Evolutionary conservation across 179 eudicot species (phyloP).

Genomic region (Beta corolliflora): DNA sequence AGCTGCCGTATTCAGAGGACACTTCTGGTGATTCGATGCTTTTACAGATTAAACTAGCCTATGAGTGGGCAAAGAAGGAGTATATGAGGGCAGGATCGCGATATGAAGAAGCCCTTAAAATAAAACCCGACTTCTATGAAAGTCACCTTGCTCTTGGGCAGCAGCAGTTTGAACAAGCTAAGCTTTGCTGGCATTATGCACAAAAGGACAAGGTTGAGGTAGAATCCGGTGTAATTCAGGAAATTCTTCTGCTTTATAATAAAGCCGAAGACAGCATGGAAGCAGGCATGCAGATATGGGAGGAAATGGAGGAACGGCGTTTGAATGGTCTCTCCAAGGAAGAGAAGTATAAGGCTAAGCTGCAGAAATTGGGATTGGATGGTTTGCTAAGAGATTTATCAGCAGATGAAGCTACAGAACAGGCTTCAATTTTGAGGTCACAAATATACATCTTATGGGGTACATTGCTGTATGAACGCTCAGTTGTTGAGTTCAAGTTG

Average conservation of each 20-base stretch:
- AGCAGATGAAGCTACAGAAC: constrained; percentile 71
- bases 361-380: constrained; percentile 67
- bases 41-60: constrained; percentile 53
- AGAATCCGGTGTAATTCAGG: constrained; percentile 44
- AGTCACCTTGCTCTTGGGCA: constrained; percentile 79
- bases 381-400: constrained; percentile 60
- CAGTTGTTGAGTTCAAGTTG: constrained; percentile 82
- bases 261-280: constrained; percentile 94
- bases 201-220: constrained; percentile 48
- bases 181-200: constrained; percentile 73
- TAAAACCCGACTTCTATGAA: constrained; percentile 83
- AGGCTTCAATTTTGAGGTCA: constrained; percentile 67
- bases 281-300: constrained; percentile 94
- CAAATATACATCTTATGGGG: constrained; percentile 94
- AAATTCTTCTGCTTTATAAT: constrained; percentile 67
- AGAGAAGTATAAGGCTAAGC: constrained; percentile 58
- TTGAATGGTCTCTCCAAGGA: constrained; percentile 74
- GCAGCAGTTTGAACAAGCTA: constrained; percentile 89
- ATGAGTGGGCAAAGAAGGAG: constrained; percentile 79
- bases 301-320: constrained; percentile 80
- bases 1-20: constrained; percentile 49
- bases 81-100: constrained; percentile 58
- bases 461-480: constrained; percentile 85
- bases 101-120: constrained; percentile 70
- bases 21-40: constrained; percentile 42